phyloP scores from a whole-genome alignment of 1,284 basidiomycete genomes.

The Leccinum pseudoinsigne region DNA sequence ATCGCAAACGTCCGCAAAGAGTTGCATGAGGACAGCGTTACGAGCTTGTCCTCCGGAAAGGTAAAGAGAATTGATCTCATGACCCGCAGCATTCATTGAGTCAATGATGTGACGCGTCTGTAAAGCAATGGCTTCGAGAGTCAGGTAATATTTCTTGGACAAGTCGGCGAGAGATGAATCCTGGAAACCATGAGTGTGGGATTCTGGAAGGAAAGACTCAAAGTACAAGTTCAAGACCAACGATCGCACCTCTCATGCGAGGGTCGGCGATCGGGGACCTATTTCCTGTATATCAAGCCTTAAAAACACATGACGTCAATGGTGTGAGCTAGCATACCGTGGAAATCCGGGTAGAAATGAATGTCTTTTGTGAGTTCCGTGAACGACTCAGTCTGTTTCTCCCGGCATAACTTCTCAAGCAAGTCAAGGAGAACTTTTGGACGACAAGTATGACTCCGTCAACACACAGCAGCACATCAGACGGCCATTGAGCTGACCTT shows the following conservation, averaged over 20 bases:
- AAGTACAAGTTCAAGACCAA: slow-evolving; percentile 78
- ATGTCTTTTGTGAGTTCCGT: slow-evolving; percentile 89
- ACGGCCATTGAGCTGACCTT: slow-evolving; percentile 38
- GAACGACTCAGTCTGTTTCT: slow-evolving; percentile 57
- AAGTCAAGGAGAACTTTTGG: slow-evolving; percentile 69
- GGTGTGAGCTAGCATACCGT: slow-evolving; percentile 46
- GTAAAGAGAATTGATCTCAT: slow-evolving; percentile 85
- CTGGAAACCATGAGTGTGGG: slow-evolving; percentile 31
- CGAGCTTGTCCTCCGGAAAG: slow-evolving; percentile 93
- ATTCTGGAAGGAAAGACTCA: background rate
- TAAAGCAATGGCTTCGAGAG: slow-evolving; percentile 92
- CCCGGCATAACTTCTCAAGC: slow-evolving; percentile 66
- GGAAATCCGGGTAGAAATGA: slow-evolving; percentile 94
- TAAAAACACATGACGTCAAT: background rate
- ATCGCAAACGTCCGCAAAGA: slow-evolving; percentile 85
- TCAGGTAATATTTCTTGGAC: slow-evolving; percentile 88
- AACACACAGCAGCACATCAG: background rate
- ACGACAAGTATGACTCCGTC: slow-evolving; percentile 13
- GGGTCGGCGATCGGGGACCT: slow-evolving; percentile 95
- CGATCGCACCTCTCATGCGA: slow-evolving; percentile 89
- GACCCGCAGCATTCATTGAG: slow-evolving; percentile 86
- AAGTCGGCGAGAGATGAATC: slow-evolving; percentile 82
- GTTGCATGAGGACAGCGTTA: slow-evolving; percentile 81
- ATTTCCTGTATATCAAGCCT: slow-evolving; percentile 61
- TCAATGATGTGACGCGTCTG: slow-evolving; percentile 96